Evolutionary conservation across 768 basidiomycete species (phyloP).

Genomic region (Psilocybe cyanescens): DNA sequence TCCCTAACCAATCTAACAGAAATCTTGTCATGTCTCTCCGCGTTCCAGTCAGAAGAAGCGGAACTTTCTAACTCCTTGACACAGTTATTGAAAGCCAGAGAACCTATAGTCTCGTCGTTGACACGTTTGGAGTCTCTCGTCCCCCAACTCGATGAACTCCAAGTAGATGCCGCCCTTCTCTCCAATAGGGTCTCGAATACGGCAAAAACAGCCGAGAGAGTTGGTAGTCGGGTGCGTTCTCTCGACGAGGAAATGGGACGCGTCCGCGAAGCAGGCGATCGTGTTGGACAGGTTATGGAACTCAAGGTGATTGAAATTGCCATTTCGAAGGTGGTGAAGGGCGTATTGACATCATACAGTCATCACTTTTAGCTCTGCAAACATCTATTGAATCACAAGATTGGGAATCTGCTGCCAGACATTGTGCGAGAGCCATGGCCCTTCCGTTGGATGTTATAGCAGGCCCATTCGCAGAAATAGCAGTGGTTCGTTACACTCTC

Average conservation of each 20-base stretch:
- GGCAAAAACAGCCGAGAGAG: constrained; percentile 80
- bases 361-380: constrained; percentile 50
- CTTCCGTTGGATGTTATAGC: constrained; percentile 77
- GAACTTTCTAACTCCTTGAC: constrained; percentile 76
- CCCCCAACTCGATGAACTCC: constrained; percentile 66
- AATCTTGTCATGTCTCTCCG: constrained; percentile 75
- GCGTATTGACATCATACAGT: constrained; percentile 27
- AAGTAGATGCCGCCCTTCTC: constrained; percentile 58
- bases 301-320: constrained; percentile 66
- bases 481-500: constrained; percentile 66
- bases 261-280: constrained; percentile 88
- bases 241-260: constrained; percentile 94
- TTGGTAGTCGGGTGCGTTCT: constrained; percentile 87
- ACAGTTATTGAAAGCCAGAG: constrained; percentile 67
- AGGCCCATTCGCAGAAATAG: constrained; percentile 83
- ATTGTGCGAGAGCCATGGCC: constrained; percentile 90
- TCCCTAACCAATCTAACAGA: constrained; percentile 66
- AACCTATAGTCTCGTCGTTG: constrained; percentile 67
- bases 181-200: constrained; percentile 67
- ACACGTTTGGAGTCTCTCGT: constrained; percentile 60
- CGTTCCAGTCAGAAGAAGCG: constrained; percentile 77
- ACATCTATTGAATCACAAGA: constrained; percentile 84
- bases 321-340: not conserved
- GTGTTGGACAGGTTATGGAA: constrained; percentile 92
- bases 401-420: constrained; percentile 94